Percentiles rank a stretch among this genome's conserved stretches.
phyloP scores from a whole-genome alignment of 2,329 filamentous ascomycete genomes.

The Fusarium nygamai region DNA sequence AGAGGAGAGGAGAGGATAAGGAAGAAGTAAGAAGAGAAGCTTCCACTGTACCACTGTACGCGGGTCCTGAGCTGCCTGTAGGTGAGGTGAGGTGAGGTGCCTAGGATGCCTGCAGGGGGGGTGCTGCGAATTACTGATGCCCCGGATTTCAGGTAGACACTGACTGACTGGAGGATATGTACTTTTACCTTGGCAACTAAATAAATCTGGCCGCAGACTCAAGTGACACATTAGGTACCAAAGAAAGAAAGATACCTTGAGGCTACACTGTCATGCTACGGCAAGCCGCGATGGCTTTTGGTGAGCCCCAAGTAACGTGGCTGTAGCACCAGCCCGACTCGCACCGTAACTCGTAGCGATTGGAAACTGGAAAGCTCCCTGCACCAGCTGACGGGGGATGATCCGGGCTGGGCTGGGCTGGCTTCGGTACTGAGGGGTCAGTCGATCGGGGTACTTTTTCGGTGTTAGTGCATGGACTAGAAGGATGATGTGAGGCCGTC shows the following conservation, averaged over 20 bases:
- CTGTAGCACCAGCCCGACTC: slow-evolving; percentile 4
- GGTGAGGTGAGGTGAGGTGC: not conserved
- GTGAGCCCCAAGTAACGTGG: slow-evolving; percentile 11
- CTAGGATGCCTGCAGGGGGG: not conserved
- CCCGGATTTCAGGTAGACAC: slow-evolving; percentile 15
- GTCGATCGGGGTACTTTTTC: slow-evolving; percentile 37
- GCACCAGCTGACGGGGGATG: slow-evolving; percentile 40
- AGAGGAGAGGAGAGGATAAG: slow-evolving; percentile 24
- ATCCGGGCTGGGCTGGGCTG: slow-evolving; percentile 31
- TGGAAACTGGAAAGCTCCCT: slow-evolving; percentile 26
- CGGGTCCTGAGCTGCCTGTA: slow-evolving; percentile 24
- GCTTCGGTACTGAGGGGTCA: slow-evolving; percentile 37
- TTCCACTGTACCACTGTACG: slow-evolving; percentile 18
- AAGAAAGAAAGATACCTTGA: slow-evolving; percentile 2
- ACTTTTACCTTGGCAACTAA: not conserved
- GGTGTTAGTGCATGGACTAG: slow-evolving; percentile 26
- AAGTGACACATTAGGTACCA: slow-evolving; percentile 1
- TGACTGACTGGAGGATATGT: not conserved
- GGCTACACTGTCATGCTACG: not conserved
- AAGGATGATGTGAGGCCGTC: slow-evolving; percentile 24
- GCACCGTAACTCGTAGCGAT: slow-evolving; percentile 13
- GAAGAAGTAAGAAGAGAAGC: slow-evolving; percentile 35
- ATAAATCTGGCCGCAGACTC: slow-evolving; percentile 3
- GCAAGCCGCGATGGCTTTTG: not conserved
- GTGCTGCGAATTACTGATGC: slow-evolving; percentile 18